Evolutionary conservation across 108 stramenopile species (phyloP).

Genomic region (Cylindrotheca fusiformis): DNA sequence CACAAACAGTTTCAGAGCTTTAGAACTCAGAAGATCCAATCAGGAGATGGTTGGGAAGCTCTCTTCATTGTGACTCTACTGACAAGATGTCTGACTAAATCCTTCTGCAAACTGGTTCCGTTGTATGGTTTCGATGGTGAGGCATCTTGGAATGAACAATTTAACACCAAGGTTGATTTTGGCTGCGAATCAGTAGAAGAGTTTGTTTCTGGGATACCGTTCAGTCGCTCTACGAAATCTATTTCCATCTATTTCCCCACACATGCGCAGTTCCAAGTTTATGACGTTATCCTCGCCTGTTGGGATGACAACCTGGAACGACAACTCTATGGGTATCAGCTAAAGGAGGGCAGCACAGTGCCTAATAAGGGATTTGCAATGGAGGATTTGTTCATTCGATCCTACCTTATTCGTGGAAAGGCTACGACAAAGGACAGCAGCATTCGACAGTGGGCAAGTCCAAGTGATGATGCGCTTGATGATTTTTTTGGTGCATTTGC

Average conservation of each 20-base stretch:
- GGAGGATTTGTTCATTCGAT: not conserved
- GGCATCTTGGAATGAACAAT: not conserved
- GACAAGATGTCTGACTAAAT: not conserved
- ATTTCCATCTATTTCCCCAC: not conserved
- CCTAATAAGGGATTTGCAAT: not conserved
- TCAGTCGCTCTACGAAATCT: not conserved
- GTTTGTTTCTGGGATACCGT: not conserved
- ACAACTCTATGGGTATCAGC: not conserved
- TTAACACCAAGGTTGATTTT: not conserved
- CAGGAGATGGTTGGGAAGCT: constrained; percentile 9
- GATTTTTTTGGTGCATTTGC: too few relatives aligned
- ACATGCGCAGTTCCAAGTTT: not conserved
- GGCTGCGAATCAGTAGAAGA: not conserved
- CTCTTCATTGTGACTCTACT: constrained; percentile 3
- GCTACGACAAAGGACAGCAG: not conserved
- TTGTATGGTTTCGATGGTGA: not conserved
- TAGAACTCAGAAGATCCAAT: not conserved
- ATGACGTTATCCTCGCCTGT: not conserved
- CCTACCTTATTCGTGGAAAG: not conserved
- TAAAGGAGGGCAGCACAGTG: not conserved
- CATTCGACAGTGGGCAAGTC: too few relatives aligned
- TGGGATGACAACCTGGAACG: not conserved
- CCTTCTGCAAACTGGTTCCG: not conserved
- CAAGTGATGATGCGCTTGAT: too few relatives aligned
- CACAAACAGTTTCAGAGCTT: not conserved